Conservation (phyloP, 2,329 filamentous ascomycete genomes). For the Dactylellina haptotyla region DNA sequence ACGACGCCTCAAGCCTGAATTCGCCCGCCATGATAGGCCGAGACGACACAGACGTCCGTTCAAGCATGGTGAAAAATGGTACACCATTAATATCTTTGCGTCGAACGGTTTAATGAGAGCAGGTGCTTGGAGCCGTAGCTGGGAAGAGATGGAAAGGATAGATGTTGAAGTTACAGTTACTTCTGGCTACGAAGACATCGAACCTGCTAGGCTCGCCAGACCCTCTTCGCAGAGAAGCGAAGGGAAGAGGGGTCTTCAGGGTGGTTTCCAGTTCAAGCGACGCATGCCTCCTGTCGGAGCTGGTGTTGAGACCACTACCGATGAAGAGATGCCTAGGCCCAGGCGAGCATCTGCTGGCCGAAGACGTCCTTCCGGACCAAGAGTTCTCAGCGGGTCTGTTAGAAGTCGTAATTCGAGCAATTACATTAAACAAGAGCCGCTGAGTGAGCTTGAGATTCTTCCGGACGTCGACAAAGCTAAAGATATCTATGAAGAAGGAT, state of each 20-base stretch:
- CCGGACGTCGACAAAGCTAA: slow-evolving; percentile 16
- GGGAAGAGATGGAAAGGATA: slow-evolving; percentile 98
- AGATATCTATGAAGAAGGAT: slow-evolving; percentile 39
- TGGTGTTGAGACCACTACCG: slow-evolving; percentile 44
- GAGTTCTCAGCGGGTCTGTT: slow-evolving; percentile 29
- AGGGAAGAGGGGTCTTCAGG: slow-evolving; percentile 35
- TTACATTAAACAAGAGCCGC: slow-evolving; percentile 45
- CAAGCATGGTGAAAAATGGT: slow-evolving; percentile 66
- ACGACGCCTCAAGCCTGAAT: slow-evolving; percentile 64
- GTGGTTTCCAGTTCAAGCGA: slow-evolving; percentile 45
- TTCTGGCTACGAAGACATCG: slow-evolving; percentile 44
- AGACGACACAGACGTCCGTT: slow-evolving; percentile 55
- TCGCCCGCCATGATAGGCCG: slow-evolving; percentile 67
- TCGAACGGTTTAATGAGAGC: slow-evolving; percentile 93
- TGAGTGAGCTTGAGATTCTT: slow-evolving; percentile 44
- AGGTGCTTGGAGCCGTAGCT: slow-evolving; percentile 90
- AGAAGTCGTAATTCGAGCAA: slow-evolving; percentile 35
- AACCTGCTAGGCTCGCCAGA: slow-evolving; percentile 13
- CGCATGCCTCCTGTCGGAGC: slow-evolving; percentile 23
- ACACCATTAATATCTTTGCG: slow-evolving; percentile 87
- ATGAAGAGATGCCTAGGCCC: slow-evolving; percentile 48
- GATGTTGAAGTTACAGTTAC: slow-evolving; percentile 78
- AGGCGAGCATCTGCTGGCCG: slow-evolving; percentile 17
- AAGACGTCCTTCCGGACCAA: slow-evolving; percentile 26
- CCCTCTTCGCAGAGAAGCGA: slow-evolving; percentile 40